These are phyloP conservation scores for Arthrinium phaeospermum DNA, from an alignment of 2,329 filamentous ascomycete species.

Conservation along the genomic window DNA sequence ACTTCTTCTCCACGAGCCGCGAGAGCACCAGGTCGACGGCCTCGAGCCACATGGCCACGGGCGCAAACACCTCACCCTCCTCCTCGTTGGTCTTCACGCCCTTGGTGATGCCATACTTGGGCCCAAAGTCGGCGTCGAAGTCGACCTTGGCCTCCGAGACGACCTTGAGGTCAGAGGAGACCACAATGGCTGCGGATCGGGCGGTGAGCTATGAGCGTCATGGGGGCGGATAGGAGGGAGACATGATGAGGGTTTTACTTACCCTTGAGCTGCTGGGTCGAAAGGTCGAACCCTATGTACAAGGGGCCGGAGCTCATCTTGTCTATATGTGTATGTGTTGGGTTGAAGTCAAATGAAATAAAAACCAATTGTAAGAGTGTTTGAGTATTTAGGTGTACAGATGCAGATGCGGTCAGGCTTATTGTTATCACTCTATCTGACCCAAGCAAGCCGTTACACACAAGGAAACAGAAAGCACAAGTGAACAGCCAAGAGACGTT, in stretches of 20 bases:
- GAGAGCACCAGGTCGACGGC: conserved; percentile 84
- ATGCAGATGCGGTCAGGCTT: background rate
- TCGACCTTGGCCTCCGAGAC: conserved; percentile 88
- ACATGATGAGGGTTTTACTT: conserved; percentile 28
- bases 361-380: background rate
- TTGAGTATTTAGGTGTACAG: background rate
- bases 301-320: conserved; percentile 60
- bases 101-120: conserved; percentile 81
- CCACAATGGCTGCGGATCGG: conserved; percentile 70
- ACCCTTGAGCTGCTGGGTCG: conserved; percentile 96
- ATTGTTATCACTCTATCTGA: background rate
- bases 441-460: background rate
- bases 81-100: conserved; percentile 83
- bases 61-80: conserved; percentile 90
- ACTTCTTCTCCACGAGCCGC: conserved; percentile 70
- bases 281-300: conserved; percentile 94
- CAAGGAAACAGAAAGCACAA: background rate
- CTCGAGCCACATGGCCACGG: conserved; percentile 93
- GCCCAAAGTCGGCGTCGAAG: conserved; percentile 82
- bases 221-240: conserved; percentile 18
- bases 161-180: conserved; percentile 81
- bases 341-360: background rate
- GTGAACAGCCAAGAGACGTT: background rate
- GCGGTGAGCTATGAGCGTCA: conserved; percentile 23
- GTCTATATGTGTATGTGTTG: background rate